These are phyloP conservation scores for Helianthus annuus DNA, from an alignment of 129 eudicot genomes.

Conservation along the genomic window DNA sequence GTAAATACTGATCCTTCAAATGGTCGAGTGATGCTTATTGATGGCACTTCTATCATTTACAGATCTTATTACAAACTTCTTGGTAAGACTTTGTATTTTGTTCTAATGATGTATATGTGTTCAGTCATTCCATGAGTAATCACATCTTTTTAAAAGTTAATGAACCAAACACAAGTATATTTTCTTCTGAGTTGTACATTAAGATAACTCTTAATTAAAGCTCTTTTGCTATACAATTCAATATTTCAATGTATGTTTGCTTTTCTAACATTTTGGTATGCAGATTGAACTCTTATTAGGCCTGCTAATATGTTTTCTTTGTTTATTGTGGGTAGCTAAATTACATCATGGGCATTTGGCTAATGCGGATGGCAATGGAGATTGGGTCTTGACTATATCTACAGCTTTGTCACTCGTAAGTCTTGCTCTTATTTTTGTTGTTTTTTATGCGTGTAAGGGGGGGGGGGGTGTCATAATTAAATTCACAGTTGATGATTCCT, in stretches of 20 bases:
- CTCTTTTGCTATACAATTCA: background rate
- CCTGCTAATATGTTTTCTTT: slow-evolving; percentile 12
- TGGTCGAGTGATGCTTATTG: slow-evolving; percentile 95
- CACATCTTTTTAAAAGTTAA: background rate
- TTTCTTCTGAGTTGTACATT: slow-evolving; percentile 5
- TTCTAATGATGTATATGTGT: background rate
- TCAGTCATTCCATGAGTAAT: background rate
- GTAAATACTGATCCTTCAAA: slow-evolving; percentile 46
- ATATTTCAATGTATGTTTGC: background rate
- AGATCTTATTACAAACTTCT: slow-evolving; percentile 91
- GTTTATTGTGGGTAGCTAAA: slow-evolving; percentile 54
- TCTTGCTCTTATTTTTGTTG: slow-evolving; percentile 15
- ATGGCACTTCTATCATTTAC: slow-evolving; percentile 89
- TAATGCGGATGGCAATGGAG: slow-evolving; percentile 97
- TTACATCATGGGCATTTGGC: slow-evolving; percentile 86
- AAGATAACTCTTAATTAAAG: background rate
- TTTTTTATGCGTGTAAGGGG: background rate
- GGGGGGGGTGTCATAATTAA: background rate
- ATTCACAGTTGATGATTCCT: background rate
- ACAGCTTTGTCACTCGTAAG: slow-evolving; percentile 89
- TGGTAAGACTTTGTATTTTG: slow-evolving; percentile 42
- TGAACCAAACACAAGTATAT: slow-evolving; percentile 3
- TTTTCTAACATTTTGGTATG: slow-evolving; percentile 18
- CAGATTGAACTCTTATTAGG: slow-evolving; percentile 5
- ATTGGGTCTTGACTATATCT: slow-evolving; percentile 95